Conservation (phyloP, 331 rosid genomes). For the Dryas integrifolia region DNA sequence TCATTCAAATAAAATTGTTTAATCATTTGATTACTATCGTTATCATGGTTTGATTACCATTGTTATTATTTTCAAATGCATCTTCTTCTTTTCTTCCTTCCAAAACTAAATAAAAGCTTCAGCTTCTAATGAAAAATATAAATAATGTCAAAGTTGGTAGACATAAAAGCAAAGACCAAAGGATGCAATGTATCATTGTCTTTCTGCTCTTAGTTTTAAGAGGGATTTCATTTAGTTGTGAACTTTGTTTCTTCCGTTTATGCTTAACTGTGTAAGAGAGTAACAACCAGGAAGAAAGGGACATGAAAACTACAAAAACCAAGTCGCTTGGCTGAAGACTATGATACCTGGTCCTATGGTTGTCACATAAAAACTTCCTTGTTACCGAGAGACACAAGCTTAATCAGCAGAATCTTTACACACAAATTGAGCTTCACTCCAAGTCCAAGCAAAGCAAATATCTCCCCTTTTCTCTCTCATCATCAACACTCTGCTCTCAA, state of each 20-base stretch:
- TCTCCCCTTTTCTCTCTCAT: conserved; percentile 39
- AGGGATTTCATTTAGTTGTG: neutral
- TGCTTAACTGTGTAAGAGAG: neutral
- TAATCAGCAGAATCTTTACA: conserved; percentile 14
- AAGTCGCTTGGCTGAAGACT: neutral
- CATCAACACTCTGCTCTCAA: conserved; percentile 30
- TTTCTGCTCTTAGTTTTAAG: neutral
- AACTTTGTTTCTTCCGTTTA: neutral
- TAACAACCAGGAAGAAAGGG: neutral
- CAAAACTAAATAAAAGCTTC: neutral
- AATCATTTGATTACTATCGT: too few relatives aligned
- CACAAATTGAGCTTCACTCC: neutral
- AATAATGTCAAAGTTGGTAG: neutral
- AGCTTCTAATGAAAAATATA: neutral
- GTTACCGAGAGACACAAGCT: conserved; percentile 27
- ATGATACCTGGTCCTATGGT: conserved; percentile 34
- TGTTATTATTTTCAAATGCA: neutral
- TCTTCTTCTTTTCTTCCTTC: neutral
- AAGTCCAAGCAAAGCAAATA: neutral
- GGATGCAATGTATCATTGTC: neutral
- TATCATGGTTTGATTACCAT: too few relatives aligned
- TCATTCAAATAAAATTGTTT: too few relatives aligned
- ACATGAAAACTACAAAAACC: neutral
- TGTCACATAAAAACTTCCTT: conserved; percentile 26
- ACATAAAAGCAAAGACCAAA: neutral